Percentiles rank a stretch among this genome's conserved stretches.
Evolutionary conservation across 352 stramenopile genomes (phyloP).

Genomic region (Phytophthora kernoviae): DNA sequence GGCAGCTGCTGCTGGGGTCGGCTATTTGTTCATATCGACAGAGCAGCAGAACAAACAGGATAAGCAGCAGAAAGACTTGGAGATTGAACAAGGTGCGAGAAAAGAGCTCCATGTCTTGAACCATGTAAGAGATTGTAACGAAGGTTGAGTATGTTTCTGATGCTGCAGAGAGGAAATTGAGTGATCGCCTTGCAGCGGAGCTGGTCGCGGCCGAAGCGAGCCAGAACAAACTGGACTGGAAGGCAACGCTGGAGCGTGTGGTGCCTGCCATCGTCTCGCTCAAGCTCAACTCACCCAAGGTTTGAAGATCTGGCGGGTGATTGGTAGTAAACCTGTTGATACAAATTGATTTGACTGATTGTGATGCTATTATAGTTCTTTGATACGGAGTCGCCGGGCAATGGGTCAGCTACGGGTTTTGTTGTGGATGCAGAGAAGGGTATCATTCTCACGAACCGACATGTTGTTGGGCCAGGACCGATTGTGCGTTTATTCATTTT

Average conservation of each 20-base stretch:
- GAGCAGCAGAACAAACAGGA: slow-evolving; percentile 48
- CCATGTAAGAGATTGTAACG: too few species aligned
- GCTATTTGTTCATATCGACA: slow-evolving; percentile 57
- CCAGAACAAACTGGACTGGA: slow-evolving; percentile 79
- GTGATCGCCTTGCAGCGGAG: slow-evolving; percentile 63
- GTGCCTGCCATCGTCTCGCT: slow-evolving; percentile 87
- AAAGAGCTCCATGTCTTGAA: too few species aligned
- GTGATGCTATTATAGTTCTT: slow-evolving; percentile 73
- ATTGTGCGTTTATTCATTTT: slow-evolving; percentile 57
- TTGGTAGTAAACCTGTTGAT: slow-evolving; percentile 3
- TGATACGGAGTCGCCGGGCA: slow-evolving; percentile 88
- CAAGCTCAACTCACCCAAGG: slow-evolving; percentile 90
- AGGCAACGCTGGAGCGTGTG: slow-evolving; percentile 82
- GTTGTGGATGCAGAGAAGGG: slow-evolving; percentile 91
- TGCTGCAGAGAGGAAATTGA: slow-evolving; percentile 61
- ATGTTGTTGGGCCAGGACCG: slow-evolving; percentile 87
- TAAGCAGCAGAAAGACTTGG: slow-evolving; percentile 65
- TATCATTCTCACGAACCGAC: slow-evolving; percentile 94
- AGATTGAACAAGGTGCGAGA: slow-evolving; percentile 62
- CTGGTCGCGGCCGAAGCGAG: slow-evolving; percentile 70
- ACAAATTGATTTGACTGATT: slow-evolving; percentile 14
- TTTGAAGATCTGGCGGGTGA: slow-evolving; percentile 16
- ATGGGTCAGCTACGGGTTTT: slow-evolving; percentile 91
- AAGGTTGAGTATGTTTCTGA: slow-evolving; percentile 1
- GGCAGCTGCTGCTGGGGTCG: slow-evolving; percentile 40